Base-by-base conservation (phyloP, 192 early-diverging fungal genomes). In the Coemansia sp. region DNA sequence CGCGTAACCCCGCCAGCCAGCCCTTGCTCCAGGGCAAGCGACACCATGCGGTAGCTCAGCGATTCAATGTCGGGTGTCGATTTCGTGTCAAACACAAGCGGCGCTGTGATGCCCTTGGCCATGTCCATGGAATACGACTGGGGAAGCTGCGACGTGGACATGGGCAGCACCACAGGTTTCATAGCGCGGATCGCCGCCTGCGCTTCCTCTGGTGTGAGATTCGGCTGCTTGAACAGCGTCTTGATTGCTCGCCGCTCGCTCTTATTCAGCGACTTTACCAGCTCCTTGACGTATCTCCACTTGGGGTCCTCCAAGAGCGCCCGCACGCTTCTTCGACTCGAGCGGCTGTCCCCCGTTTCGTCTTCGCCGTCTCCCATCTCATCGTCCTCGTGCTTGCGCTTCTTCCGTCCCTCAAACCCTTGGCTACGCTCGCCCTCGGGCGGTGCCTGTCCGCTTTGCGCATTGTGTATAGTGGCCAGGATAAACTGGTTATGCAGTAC, bases 401-500 rank as follows among this genome's bases (percentile, higher is more conserved):
- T 80, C 46, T 59, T 75, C 6, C 71, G 43, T 24, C 78, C 62
- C 67, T 85, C 90, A 70, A 91, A 70, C 76, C 91, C 60, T 29
- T 87, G 82, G 8, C 80, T 74, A 12, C 87, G 85, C 67, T 88
- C 85, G 29, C 83, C 87, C 11, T 83, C 81, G 11, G 91, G 91
- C 36, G 91, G 91, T 18, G 86, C 87, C 63, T 86, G 85, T 29
- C 87, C 86, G 72, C 76, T 86, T 66, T 91, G 91, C 29, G 91
- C 91, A 77, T 93, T 93, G 65, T 93, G 91, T 44, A 93, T 90
- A 9, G 90, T 91, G 34, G 90, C 91, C 27, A 93, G 78, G 57
- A 93, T 93, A 75, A 93, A 93, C 63, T 88, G 84, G 71, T 93
- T 93, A 75, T 93, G 91, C 40, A 93, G 78, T 13, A 76, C 75